These are phyloP conservation scores for Tulasnella sp. DNA, from an alignment of 768 basidiomycete genomes.

Conservation along the genomic window DNA sequence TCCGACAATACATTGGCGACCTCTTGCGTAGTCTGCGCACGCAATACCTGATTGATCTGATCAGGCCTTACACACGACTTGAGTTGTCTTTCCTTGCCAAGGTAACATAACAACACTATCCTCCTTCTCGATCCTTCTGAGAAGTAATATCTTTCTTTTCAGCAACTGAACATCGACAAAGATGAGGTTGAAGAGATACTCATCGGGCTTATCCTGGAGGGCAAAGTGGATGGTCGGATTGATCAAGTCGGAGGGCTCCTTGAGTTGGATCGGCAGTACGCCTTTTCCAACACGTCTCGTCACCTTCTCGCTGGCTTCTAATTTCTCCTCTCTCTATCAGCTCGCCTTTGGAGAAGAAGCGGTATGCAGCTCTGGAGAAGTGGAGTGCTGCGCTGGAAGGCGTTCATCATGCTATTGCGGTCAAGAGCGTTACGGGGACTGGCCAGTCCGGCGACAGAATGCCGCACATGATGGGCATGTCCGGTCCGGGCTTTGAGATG, in stretches of 20 bases:
- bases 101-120: conserved; percentile 35
- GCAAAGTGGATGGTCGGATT: conserved; percentile 92
- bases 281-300: background rate
- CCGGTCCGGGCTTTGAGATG: background rate
- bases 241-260: conserved; percentile 93
- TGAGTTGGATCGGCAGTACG: conserved; percentile 79
- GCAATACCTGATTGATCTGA: conserved; percentile 93
- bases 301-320: no score
- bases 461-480: conserved; percentile 8
- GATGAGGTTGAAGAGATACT: conserved; percentile 90
- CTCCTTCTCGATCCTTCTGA: background rate
- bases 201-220: conserved; percentile 87
- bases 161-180: conserved; percentile 94
- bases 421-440: conserved; percentile 34
- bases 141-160: background rate
- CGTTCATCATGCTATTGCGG: conserved; percentile 64
- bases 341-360: conserved; percentile 77
- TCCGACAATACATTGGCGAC: conserved; percentile 91
- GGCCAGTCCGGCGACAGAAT: conserved; percentile 7
- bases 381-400: conserved; percentile 75
- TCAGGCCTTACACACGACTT: conserved; percentile 92
- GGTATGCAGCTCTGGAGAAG: conserved; percentile 66
- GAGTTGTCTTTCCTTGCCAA: conserved; percentile 89
- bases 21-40: conserved; percentile 87
- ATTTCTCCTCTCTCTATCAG: conserved; percentile 29